phyloP scores from a whole-genome alignment of 371 early-diverging fungal genomes.

The Rhizopus delemar region DNA sequence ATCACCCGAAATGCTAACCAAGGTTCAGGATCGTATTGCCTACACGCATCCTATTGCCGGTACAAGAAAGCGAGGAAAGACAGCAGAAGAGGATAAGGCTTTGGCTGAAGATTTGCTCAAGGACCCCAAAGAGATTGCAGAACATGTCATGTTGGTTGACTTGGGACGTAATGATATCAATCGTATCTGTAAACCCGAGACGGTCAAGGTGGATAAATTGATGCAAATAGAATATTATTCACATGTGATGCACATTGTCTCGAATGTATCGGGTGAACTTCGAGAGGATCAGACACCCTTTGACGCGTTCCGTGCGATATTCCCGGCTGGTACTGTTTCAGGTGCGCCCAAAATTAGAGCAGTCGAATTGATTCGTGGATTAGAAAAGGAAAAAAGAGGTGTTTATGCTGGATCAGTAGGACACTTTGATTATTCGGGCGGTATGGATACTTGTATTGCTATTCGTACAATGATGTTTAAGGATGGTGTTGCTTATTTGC shows the following conservation, averaged over 20 bases:
- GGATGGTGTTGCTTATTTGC: constrained; percentile 90
- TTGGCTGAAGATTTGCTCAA: constrained; percentile 81
- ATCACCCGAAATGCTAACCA: constrained; percentile 96
- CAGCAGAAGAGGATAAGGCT: constrained; percentile 78
- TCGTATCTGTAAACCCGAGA: constrained; percentile 88
- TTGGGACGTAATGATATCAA: constrained; percentile 96
- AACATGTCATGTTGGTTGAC: constrained; percentile 98
- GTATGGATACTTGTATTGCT: constrained; percentile 95
- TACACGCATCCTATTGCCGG: constrained; percentile 97
- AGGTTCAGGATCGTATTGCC: constrained; percentile 83
- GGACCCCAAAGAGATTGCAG: constrained; percentile 93
- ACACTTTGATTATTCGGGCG: constrained; percentile 90
- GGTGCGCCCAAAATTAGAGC: constrained; percentile 98
- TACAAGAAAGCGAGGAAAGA: constrained; percentile 88
- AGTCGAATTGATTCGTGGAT: constrained; percentile 87
- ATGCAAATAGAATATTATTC: constrained; percentile 96
- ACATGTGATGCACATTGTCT: constrained; percentile 98
- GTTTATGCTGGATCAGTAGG: constrained; percentile 96
- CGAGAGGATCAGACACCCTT: constrained; percentile 86
- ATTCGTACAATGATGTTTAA: constrained; percentile 97
- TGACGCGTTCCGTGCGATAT: constrained; percentile 95
- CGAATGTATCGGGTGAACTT: constrained; percentile 87
- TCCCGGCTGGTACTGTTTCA: constrained; percentile 96
- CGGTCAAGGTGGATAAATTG: constrained; percentile 91
- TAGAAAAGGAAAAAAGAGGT: constrained; percentile 91